Percentiles rank a stretch among this genome's conserved stretches.
These are phyloP conservation scores for Myxozyma melibiosi DNA, from an alignment of 805 yeast species.

Conservation along the genomic window DNA sequence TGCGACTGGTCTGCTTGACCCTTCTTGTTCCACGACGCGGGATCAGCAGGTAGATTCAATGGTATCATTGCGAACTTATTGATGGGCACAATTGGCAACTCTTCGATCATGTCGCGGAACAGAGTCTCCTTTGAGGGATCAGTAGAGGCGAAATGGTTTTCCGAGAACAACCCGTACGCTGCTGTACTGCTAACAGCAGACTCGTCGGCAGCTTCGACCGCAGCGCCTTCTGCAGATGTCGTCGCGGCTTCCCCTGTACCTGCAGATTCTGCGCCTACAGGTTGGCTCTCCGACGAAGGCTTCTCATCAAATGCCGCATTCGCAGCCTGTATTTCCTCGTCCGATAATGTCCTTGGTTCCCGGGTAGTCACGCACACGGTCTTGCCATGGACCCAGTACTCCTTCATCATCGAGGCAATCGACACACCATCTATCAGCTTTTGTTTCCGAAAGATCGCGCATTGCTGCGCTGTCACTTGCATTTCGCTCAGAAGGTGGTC, in stretches of 20 bases:
- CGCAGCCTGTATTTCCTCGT: slow-evolving; percentile 27
- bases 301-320: slow-evolving; percentile 2
- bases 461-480: slow-evolving; percentile 81
- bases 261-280: too few relatives aligned
- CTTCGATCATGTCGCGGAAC: slow-evolving; percentile 42
- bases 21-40: slow-evolving; percentile 3
- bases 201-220: background rate
- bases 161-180: slow-evolving; percentile 4
- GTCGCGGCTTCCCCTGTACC: background rate
- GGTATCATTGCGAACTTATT: slow-evolving; percentile 28
- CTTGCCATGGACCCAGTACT: slow-evolving; percentile 78
- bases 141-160: slow-evolving; percentile 18
- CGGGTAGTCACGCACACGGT: slow-evolving; percentile 52
- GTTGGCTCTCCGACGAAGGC: background rate
- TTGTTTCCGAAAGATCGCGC: slow-evolving; percentile 67
- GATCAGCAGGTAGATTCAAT: slow-evolving; percentile 8
- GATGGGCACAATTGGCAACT: slow-evolving; percentile 40
- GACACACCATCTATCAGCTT: slow-evolving; percentile 69
- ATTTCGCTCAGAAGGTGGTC: slow-evolving; percentile 74
- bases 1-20: background rate
- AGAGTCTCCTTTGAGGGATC: slow-evolving; percentile 15
- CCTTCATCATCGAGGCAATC: slow-evolving; percentile 71
- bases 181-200: background rate
- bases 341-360: slow-evolving; percentile 45
- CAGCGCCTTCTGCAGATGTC: background rate